Evolutionary conservation across 805 yeast species (phyloP).

Genomic region (Zygosaccharomyces bisporus): DNA sequence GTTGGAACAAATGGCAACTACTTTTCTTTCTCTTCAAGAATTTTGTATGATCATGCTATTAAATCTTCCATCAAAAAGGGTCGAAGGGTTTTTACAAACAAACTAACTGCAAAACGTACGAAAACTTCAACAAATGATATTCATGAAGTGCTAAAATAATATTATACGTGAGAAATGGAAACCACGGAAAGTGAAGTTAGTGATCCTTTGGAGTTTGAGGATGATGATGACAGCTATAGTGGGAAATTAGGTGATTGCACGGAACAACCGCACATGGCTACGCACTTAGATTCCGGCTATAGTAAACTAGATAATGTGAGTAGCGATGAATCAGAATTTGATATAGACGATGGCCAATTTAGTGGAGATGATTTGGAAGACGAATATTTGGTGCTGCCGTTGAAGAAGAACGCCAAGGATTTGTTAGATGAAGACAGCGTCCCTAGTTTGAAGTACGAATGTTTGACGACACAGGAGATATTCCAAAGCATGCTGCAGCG

Average conservation of each 20-base stretch:
- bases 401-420: conserved; percentile 12
- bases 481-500: conserved; percentile 30
- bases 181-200: conserved; percentile 11
- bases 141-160: neutral
- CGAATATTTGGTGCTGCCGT: conserved; percentile 17
- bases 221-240: conserved; percentile 8
- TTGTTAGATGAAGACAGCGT: conserved; percentile 21
- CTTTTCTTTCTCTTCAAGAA: neutral
- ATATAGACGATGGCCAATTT: conserved; percentile 20
- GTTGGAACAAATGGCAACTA: neutral
- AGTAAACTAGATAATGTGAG: conserved; percentile 9
- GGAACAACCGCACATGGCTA: conserved; percentile 10
- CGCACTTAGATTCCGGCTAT: conserved; percentile 9
- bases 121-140: neutral
- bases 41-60: neutral
- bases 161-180: conserved; percentile 3
- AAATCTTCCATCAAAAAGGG: neutral
- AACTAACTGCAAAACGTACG: neutral
- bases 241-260: conserved; percentile 4
- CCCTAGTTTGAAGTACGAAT: conserved; percentile 30
- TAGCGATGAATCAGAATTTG: conserved; percentile 25
- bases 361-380: conserved; percentile 29
- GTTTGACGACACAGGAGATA: conserved; percentile 35
- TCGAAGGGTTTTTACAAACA: neutral
- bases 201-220: conserved; percentile 9